Conservation (phyloP, 768 basidiomycete species). For the Tulasnella sp. region DNA sequence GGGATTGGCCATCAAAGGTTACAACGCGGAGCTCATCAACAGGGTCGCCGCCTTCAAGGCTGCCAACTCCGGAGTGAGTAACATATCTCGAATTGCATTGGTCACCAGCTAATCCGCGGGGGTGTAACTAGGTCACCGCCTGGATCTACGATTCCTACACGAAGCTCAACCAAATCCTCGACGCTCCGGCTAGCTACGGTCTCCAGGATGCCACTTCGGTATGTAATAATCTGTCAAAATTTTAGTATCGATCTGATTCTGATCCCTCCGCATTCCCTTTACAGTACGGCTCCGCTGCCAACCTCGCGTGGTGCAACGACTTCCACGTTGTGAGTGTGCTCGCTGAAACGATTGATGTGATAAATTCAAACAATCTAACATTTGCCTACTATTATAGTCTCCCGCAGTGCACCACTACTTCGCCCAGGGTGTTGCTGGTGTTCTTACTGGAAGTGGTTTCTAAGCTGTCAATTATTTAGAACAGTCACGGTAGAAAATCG, state of each 20-base stretch:
- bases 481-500: neutral
- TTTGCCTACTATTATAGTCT: neutral
- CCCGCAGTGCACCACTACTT: neutral
- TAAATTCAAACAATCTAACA: neutral
- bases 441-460: neutral
- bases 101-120: conserved; percentile 35
- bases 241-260: neutral
- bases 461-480: neutral
- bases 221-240: neutral
- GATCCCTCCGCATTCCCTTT: neutral
- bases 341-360: neutral
- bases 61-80: neutral
- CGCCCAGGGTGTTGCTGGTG: neutral
- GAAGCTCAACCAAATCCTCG: conserved; percentile 48
- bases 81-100: neutral
- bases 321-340: conserved; percentile 16
- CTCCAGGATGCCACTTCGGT: conserved; percentile 50
- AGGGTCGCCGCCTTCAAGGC: conserved; percentile 36
- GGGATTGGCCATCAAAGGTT: conserved; percentile 44
- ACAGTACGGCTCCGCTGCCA: conserved; percentile 17
- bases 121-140: conserved; percentile 42
- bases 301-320: conserved; percentile 21
- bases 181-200: conserved; percentile 48
- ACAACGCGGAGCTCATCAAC: conserved; percentile 49
- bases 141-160: conserved; percentile 52